These are phyloP conservation scores for Cymbopogon citratus DNA, from an alignment of 176 grass and related monocot species.

Conservation along the genomic window DNA sequence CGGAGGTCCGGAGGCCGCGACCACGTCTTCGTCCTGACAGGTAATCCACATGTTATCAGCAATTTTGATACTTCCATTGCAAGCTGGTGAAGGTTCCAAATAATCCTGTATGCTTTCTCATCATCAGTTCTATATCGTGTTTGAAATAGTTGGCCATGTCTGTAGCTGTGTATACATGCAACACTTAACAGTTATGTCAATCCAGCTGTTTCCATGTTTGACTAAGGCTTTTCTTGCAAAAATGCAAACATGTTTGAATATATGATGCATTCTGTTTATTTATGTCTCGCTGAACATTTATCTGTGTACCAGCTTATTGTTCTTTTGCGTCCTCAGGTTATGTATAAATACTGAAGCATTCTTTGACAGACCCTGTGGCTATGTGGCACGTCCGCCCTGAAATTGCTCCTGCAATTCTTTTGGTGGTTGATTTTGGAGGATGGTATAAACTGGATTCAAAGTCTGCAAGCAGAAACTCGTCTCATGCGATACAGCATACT, in stretches of 20 bases:
- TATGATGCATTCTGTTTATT: background rate
- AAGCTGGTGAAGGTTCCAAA: background rate
- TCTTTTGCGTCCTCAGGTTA: slow-evolving; percentile 64
- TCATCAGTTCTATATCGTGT: background rate
- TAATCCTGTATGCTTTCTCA: background rate
- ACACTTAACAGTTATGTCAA: background rate
- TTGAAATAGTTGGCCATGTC: background rate
- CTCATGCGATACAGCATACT: slow-evolving; percentile 66
- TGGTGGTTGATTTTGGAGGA: slow-evolving; percentile 95
- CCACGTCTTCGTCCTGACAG: slow-evolving; percentile 80
- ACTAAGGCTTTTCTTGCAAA: background rate
- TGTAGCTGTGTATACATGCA: background rate
- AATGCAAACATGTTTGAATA: background rate
- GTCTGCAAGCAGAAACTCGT: slow-evolving; percentile 35
- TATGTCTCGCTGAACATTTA: slow-evolving; percentile 12
- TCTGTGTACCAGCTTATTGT: slow-evolving; percentile 47
- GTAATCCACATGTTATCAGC: slow-evolving; percentile 22
- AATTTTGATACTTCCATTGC: background rate
- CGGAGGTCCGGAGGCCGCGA: slow-evolving; percentile 67
- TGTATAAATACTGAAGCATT: slow-evolving; percentile 84
- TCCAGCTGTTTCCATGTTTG: background rate
- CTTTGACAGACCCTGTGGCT: slow-evolving; percentile 86
- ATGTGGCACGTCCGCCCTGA: slow-evolving; percentile 89
- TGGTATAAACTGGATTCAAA: slow-evolving; percentile 88
- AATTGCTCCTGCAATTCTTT: slow-evolving; percentile 77